Evolutionary conservation across 2,329 filamentous ascomycete species (phyloP).

Genomic region (Pezicula radicicola): DNA sequence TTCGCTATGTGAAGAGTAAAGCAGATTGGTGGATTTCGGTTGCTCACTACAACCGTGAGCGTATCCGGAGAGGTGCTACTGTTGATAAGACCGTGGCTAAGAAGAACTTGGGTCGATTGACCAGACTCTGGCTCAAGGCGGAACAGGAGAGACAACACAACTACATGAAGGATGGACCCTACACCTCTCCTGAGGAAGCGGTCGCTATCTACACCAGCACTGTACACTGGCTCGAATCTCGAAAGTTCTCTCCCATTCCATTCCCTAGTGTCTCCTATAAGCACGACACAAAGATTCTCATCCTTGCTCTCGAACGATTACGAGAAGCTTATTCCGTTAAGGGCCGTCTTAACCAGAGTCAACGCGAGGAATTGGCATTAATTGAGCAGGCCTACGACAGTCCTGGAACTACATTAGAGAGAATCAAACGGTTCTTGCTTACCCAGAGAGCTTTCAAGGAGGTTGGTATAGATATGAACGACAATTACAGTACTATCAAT

Average conservation of each 20-base stretch:
- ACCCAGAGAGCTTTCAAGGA: conserved; percentile 99
- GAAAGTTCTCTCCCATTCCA: conserved; percentile 97
- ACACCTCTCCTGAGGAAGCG: conserved; percentile 96
- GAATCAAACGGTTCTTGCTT: conserved; percentile 95
- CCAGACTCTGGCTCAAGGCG: conserved; percentile 93
- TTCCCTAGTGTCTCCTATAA: conserved; percentile 99
- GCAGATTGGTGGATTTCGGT: conserved; percentile 99
- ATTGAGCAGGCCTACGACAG: conserved; percentile 99
- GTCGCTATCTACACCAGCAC: conserved; percentile 99
- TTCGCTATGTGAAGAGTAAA: conserved; percentile 98
- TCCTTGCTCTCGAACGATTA: conserved; percentile 87
- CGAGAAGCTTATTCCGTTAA: conserved; percentile 98
- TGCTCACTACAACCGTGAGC: conserved; percentile 96
- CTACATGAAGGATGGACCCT: conserved; percentile 98
- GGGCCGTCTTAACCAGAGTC: conserved; percentile 92
- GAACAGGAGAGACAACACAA: conserved; percentile 99
- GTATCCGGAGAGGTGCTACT: conserved; percentile 92
- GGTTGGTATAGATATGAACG: conserved; percentile 99
- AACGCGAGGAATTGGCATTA: conserved; percentile 91
- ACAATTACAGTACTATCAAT: conserved; percentile 99
- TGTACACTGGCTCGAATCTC: conserved; percentile 96
- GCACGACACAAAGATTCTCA: conserved; percentile 98
- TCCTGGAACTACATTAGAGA: conserved; percentile 88
- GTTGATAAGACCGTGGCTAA: conserved; percentile 99
- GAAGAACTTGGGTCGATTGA: conserved; percentile 95